Conservation (phyloP, 2,329 filamentous ascomycete genomes). For the Fusarium gaditjirri region DNA sequence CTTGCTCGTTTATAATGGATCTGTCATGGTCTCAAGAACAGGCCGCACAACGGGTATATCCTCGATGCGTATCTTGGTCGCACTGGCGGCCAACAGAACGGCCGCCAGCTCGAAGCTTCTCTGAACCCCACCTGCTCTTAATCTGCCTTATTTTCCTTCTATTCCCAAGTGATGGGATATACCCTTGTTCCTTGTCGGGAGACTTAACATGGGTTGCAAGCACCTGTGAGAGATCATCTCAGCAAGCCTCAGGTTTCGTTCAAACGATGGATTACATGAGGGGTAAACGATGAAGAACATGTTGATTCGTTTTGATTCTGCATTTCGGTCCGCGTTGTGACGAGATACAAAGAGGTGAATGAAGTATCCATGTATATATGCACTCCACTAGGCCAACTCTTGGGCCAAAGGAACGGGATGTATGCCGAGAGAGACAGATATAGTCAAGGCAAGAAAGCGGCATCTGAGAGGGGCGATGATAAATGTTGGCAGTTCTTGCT, state of each 20-base stretch:
- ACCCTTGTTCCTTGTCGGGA: slow-evolving; percentile 30
- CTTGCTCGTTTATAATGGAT: slow-evolving; percentile 41
- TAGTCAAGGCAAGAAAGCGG: slow-evolving; percentile 10
- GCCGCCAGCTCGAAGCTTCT: slow-evolving; percentile 17
- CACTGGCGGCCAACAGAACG: slow-evolving; percentile 14
- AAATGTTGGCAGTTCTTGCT: slow-evolving; percentile 2
- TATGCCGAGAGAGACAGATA: slow-evolving; percentile 28
- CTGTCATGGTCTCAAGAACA: slow-evolving; percentile 39
- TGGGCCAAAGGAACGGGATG: slow-evolving; percentile 37
- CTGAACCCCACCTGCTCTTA: slow-evolving; percentile 25
- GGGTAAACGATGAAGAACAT: background rate
- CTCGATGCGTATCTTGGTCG: slow-evolving; percentile 43
- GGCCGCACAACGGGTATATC: slow-evolving; percentile 37
- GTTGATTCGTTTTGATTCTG: slow-evolving; percentile 8
- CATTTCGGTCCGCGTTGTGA: slow-evolving; percentile 20
- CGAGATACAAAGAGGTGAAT: slow-evolving; percentile 26
- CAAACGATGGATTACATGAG: background rate
- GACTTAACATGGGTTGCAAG: slow-evolving; percentile 25
- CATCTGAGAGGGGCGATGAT: background rate
- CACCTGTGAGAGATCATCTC: slow-evolving; percentile 3
- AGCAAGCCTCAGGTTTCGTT: slow-evolving; percentile 1
- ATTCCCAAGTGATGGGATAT: slow-evolving; percentile 1
- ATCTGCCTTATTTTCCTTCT: slow-evolving; percentile 23
- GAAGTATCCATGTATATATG: background rate
- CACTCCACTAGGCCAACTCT: slow-evolving; percentile 37